A percentile compares a stretch with the other conserved stretches of the same genome.
Conservation (phyloP, 192 early-diverging fungal genomes). For the Dissophora globulifera region DNA sequence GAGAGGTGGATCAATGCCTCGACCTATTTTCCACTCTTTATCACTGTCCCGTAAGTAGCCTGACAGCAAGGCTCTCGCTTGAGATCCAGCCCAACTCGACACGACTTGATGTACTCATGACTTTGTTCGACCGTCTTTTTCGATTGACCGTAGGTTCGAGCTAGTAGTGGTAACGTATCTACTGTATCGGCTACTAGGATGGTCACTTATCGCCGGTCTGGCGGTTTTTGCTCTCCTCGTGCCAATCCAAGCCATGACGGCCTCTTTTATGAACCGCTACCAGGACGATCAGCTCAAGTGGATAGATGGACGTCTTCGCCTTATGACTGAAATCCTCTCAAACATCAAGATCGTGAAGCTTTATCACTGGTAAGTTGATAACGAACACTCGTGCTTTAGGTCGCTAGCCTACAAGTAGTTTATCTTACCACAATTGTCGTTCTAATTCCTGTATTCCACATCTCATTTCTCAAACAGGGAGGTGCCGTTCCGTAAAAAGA, state of each 20-base stretch:
- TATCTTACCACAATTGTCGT: no score
- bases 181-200: slow-evolving; percentile 35
- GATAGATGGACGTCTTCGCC: slow-evolving; percentile 37
- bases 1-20: slow-evolving; percentile 61
- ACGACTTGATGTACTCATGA: neutral
- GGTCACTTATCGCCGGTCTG: slow-evolving; percentile 30
- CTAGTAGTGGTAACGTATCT: slow-evolving; percentile 12
- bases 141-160: slow-evolving; percentile 7
- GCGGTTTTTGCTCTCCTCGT: slow-evolving; percentile 29
- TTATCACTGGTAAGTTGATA: slow-evolving; percentile 23
- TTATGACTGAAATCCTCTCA: slow-evolving; percentile 33
- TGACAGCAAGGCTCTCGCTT: no score
- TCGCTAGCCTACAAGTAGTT: neutral
- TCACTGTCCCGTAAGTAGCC: slow-evolving; percentile 61
- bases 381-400: neutral
- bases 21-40: slow-evolving; percentile 26
- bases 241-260: slow-evolving; percentile 33
- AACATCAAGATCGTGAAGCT: slow-evolving; percentile 52
- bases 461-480: slow-evolving; percentile 20
- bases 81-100: neutral
- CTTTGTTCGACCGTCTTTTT: neutral
- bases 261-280: slow-evolving; percentile 14
- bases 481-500: slow-evolving; percentile 25
- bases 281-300: slow-evolving; percentile 23
- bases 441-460: no score